Percentiles rank a stretch among this genome's conserved stretches.
phyloP scores from a whole-genome alignment of 2,329 filamentous ascomycete species.

The Fonsecaea multimorphosa region DNA sequence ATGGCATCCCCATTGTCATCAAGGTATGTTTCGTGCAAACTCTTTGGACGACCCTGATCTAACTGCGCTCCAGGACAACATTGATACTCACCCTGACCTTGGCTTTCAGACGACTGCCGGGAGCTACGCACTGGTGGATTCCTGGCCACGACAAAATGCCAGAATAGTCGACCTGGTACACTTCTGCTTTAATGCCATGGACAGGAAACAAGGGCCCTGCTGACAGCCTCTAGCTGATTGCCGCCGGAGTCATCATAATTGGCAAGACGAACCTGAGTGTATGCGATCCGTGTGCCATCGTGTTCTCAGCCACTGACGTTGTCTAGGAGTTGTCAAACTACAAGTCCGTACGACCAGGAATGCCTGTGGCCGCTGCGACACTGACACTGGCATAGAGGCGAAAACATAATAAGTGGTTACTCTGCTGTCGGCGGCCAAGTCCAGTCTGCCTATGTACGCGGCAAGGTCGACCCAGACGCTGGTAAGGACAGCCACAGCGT shows the following conservation, averaged over 20 bases:
- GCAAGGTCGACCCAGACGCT: not conserved
- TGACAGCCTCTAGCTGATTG: not conserved
- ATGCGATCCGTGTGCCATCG: not conserved
- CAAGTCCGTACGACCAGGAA: not conserved
- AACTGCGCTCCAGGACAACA: not conserved
- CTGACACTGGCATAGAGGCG: conserved; percentile 74
- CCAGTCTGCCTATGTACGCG: conserved; percentile 62
- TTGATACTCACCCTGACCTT: conserved; percentile 1
- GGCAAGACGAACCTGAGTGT: conserved; percentile 10
- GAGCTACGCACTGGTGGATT: conserved; percentile 32
- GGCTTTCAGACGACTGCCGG: conserved; percentile 39
- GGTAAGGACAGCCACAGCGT: not conserved
- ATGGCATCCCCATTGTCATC: conserved; percentile 76
- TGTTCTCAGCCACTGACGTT: not conserved
- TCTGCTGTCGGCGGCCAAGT: conserved; percentile 68
- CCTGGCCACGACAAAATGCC: conserved; percentile 1
- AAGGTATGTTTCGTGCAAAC: conserved; percentile 52
- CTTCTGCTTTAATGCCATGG: not conserved
- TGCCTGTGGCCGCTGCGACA: conserved; percentile 31
- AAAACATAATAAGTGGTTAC: conserved; percentile 71
- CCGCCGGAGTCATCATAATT: not conserved
- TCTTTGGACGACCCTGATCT: not conserved
- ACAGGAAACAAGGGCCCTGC: not conserved
- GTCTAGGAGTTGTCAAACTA: conserved; percentile 7
- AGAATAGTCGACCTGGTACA: not conserved